Base-by-base conservation (phyloP, 208 protist species). In the Leishmania tropica region DNA sequence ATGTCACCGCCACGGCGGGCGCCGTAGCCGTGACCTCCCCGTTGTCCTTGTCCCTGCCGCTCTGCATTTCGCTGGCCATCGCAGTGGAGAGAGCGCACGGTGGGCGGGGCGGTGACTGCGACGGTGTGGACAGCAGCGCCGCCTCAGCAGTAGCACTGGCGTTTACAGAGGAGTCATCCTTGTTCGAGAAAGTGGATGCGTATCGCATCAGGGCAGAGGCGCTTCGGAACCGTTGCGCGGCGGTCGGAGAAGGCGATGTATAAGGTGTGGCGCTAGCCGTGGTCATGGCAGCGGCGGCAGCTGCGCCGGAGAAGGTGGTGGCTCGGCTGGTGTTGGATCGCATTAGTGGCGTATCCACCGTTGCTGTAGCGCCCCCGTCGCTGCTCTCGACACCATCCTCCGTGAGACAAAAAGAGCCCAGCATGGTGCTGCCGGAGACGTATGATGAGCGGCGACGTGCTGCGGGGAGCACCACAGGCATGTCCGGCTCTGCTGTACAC, bases 281-380 rank as follows among this genome's bases (percentile, higher is more conserved):
- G 35, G n/a, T 58, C 4, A 21, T 64, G 48, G 45, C 35, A 35
- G 47, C 28, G 51, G 15, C 21, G 13, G 31, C 31, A n/a, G 35
- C 53, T 31, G 53, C 40, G 51, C 47, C 13, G n/a, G 71, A 60
- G 51, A 42, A n/a, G 48, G 31, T 6, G 73, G 73, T 47, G 31
- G 17, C 73, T 54, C 51, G 73, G 10, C 51, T 58, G 31, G 73
- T 45, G 73, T 76, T 24, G n/a, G 53, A 62, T 51, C 13, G 73
- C 73, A 62, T 76, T 17, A 62, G 35, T 37, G 73, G 48, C 15
- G 73, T 42, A 1, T 62, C 73, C 1, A 51, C n/a, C 73, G 51
- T 62, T n/a, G 51, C 51, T 37, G 73, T 76, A n/a, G 35, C 73
- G 48, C 73, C 35, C 5, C 73, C 73, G 10, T 76, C 51, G 73